Evolutionary conservation across 2,329 filamentous ascomycete genomes (phyloP).

Genomic region (Penicillium sp.): DNA sequence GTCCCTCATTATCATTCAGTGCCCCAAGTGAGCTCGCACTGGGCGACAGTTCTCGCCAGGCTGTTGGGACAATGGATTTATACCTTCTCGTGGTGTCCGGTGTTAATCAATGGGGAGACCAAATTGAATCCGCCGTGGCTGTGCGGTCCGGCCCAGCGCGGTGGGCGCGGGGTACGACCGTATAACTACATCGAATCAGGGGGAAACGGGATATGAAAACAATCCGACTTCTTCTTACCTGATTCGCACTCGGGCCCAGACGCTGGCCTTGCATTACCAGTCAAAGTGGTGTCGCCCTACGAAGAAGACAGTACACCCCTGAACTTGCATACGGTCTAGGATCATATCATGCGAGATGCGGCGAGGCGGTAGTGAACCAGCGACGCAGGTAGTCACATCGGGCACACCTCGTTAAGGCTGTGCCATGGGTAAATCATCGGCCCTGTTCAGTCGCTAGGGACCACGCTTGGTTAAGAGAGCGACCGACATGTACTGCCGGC

Average conservation of each 20-base stretch:
- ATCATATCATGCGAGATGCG: not conserved
- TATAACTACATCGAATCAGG: constrained; percentile 12
- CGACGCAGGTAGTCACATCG: not conserved
- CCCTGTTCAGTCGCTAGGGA: constrained; percentile 9
- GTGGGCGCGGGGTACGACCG: not conserved
- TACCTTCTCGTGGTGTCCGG: constrained; percentile 22
- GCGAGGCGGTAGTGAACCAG: not conserved
- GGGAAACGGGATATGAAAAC: constrained; percentile 13
- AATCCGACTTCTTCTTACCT: constrained; percentile 11
- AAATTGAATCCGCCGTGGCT: constrained; percentile 14
- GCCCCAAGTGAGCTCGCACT: too few relatives aligned
- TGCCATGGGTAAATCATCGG: constrained; percentile 9
- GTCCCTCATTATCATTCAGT: too few relatives aligned
- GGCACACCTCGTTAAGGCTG: constrained; percentile 7
- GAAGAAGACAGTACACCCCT: not conserved
- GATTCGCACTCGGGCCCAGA: constrained; percentile 14
- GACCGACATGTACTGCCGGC: constrained; percentile 11
- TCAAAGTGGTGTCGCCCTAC: not conserved
- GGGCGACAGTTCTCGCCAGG: not conserved
- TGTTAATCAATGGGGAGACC: constrained; percentile 9
- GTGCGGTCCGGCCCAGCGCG: constrained; percentile 6
- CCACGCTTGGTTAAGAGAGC: constrained; percentile 16
- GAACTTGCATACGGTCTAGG: not conserved
- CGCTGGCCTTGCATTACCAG: not conserved
- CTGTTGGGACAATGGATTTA: constrained; percentile 4